Conservation (phyloP, 169 alveolate genomes). For the Plasmodium coatneyi region DNA sequence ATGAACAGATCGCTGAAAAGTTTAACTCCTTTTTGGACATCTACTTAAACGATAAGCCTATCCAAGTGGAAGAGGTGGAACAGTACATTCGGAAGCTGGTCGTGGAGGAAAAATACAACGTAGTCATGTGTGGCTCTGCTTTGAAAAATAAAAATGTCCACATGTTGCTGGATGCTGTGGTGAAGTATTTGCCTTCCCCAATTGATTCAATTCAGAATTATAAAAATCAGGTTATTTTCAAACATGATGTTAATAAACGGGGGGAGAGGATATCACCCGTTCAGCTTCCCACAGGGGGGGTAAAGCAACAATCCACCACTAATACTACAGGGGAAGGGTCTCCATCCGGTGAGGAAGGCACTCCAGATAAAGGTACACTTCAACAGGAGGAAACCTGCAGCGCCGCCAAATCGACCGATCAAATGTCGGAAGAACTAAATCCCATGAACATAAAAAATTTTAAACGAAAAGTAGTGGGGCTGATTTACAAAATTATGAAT, state of each 20-base stretch:
- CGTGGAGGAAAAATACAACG: constrained; percentile 81
- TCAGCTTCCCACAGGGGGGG: background rate
- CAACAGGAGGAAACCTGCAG: background rate
- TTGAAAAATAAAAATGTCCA: constrained; percentile 90
- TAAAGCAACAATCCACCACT: background rate
- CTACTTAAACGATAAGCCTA: constrained; percentile 84
- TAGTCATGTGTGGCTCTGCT: constrained; percentile 93
- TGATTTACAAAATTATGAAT: constrained; percentile 72
- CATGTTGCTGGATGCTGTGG: constrained; percentile 79
- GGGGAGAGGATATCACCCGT: constrained; percentile 10
- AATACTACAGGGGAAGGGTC: background rate
- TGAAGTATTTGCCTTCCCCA: constrained; percentile 93
- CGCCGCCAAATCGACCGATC: background rate
- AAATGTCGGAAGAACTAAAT: constrained; percentile 52
- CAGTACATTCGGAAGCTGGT: constrained; percentile 86
- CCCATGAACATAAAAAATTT: constrained; percentile 54
- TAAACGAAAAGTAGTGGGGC: constrained; percentile 51
- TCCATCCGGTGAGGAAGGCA: background rate
- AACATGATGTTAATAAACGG: constrained; percentile 48
- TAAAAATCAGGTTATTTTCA: constrained; percentile 47
- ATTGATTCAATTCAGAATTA: constrained; percentile 66
- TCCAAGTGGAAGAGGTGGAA: constrained; percentile 82
- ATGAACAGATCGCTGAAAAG: constrained; percentile 88
- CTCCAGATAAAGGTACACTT: background rate
- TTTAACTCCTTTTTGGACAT: constrained; percentile 90